Conservation (phyloP, 768 basidiomycete genomes). For the Pleurotus giganteus region DNA sequence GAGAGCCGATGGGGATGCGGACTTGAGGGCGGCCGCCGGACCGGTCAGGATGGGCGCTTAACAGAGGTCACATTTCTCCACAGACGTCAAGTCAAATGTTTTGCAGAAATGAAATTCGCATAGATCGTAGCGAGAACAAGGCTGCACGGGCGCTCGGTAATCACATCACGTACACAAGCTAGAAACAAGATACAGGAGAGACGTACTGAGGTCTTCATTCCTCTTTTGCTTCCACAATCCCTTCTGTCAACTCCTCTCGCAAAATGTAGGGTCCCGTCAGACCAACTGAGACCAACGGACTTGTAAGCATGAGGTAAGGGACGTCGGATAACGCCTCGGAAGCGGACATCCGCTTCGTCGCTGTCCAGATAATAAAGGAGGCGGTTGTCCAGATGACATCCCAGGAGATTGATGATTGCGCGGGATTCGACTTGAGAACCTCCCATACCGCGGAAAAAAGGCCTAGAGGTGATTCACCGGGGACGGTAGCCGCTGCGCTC, state of each 20-base stretch:
- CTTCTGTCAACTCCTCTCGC: slow-evolving; percentile 3
- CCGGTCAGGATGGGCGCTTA: not conserved
- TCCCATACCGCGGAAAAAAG: slow-evolving; percentile 30
- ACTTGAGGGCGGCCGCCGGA: not conserved
- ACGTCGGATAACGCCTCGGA: slow-evolving; percentile 14
- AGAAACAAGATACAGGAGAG: not conserved
- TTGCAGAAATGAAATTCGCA: no score
- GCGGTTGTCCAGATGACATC: slow-evolving; percentile 58
- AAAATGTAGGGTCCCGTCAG: slow-evolving; percentile 25
- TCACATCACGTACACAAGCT: no score
- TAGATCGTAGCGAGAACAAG: no score
- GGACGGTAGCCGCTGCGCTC: slow-evolving; percentile 21
- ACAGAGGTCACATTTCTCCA: not conserved
- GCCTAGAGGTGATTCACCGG: slow-evolving; percentile 12
- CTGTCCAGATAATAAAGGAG: slow-evolving; percentile 38
- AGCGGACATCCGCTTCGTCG: not conserved
- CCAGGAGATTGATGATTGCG: slow-evolving; percentile 63
- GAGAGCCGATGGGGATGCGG: no score
- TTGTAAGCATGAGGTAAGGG: slow-evolving; percentile 22
- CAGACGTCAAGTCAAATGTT: no score
- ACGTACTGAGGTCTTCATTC: not conserved
- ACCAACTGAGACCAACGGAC: slow-evolving; percentile 22
- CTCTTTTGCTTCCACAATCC: slow-evolving; percentile 2
- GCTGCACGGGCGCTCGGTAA: no score
- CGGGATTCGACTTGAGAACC: slow-evolving; percentile 50